A percentile compares a stretch with the other conserved stretches of the same genome.
These are phyloP conservation scores for Nannizzia gypsea DNA, from an alignment of 2,329 filamentous ascomycete species.

Conservation along the genomic window DNA sequence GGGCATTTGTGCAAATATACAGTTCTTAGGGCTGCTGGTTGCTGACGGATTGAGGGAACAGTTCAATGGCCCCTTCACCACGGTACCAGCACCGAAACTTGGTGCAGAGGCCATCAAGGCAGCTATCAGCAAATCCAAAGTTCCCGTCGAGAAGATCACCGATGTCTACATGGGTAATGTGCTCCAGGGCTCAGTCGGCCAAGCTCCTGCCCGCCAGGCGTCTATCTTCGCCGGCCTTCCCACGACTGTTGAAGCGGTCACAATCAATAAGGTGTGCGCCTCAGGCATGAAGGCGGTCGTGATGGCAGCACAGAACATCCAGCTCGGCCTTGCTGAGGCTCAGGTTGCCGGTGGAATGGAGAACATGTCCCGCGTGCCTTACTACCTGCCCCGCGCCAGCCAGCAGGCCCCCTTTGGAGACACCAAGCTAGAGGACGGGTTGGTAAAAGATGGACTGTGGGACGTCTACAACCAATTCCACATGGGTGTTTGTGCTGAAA, in stretches of 20 bases:
- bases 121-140: conserved; percentile 71
- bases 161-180: conserved; percentile 99
- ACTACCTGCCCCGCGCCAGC: conserved; percentile 75
- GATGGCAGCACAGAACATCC: conserved; percentile 86
- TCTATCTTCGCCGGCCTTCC: conserved; percentile 77
- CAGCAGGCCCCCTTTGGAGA: conserved; percentile 77
- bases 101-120: conserved; percentile 86
- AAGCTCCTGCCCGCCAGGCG: conserved; percentile 86
- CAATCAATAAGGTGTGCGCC: conserved; percentile 96
- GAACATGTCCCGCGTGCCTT: conserved; percentile 90
- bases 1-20: too few species aligned
- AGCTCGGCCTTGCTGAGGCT: conserved; percentile 76
- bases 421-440: conserved; percentile 74
- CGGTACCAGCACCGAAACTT: conserved; percentile 72
- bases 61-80: conserved; percentile 90
- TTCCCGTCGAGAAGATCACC: conserved; percentile 68
- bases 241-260: conserved; percentile 70
- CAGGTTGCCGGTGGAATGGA: conserved; percentile 95
- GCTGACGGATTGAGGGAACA: conserved; percentile 25
- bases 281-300: conserved; percentile 87
- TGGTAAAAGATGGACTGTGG: conserved; percentile 89
- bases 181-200: conserved; percentile 68
- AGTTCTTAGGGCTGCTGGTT: too few species aligned
- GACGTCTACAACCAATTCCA: conserved; percentile 96
- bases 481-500: conserved; percentile 96